Evolutionary conservation across 257 asterid species (phyloP), one percentile per base, ranked within the genome.

Genomic region (Thymus mandschuricus): DNA sequence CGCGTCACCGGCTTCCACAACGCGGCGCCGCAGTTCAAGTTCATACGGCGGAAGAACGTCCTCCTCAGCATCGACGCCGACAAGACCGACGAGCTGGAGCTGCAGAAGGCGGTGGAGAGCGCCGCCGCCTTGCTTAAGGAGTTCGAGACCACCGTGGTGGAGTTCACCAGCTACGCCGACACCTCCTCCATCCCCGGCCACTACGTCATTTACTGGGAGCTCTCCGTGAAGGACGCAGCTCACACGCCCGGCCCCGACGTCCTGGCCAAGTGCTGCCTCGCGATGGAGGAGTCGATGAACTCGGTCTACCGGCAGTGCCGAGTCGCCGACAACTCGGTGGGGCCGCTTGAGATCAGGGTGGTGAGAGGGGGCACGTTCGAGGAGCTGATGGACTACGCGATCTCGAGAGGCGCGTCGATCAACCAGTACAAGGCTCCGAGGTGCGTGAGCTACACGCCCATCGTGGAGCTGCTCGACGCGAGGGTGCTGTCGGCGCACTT

Each of bases 381-480:
- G 73, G 96, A 92, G 75, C 59, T 92, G 3, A 89, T 92, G 98
- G 96, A 92, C n/a, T 85, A 85, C 8, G 96, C 96, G 0, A 92
- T 92, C 55, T 82, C 96, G 0, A 81, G 94, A 70, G 98, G 96
- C 38, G 96, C 96, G 64, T 89, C 98, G 3, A 87, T 92, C 4
- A 92, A 86, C 66, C 98, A 92, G 73, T 92, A 92, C 71, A 89
- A 92, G 76, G 96, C 88, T 31, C 96, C 98, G 3, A 86, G 96
- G 83, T 92, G 96, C 78, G 92, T 92, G 44, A 88, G 79, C 71
- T 86, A 74, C 77, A 61, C 89, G 52, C 93, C 96, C 41, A 85
- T 88, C 8, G 81, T 89, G 60, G 92, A 92, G 79, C 85, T 89
- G 52, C 87, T 92, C 7, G 81, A 92, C 45, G 80, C 91, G 3